Evolutionary conservation across 441 rosid genomes (phyloP).

Genomic region (Populus trichocarpa): DNA sequence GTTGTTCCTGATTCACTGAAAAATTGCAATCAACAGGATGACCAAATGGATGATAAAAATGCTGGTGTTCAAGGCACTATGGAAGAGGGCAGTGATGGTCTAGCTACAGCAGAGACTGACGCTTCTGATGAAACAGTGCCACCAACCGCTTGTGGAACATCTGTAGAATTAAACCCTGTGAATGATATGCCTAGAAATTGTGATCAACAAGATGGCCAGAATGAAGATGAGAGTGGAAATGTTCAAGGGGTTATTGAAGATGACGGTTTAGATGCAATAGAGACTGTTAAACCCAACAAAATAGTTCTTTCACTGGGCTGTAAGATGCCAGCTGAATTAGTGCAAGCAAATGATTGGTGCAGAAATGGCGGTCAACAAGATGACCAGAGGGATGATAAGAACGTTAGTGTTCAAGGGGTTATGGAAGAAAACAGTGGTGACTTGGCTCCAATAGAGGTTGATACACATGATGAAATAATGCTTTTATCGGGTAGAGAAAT

Average conservation of each 20-base stretch:
- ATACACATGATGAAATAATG: not conserved
- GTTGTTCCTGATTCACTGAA: not conserved
- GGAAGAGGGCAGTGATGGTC: slow-evolving; percentile 16
- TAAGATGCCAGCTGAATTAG: not conserved
- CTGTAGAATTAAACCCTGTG: not conserved
- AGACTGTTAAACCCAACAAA: not conserved
- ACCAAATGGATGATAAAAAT: slow-evolving; percentile 7
- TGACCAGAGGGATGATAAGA: not conserved
- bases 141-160: not conserved
- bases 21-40: slow-evolving; percentile 14
- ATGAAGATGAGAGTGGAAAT: not conserved
- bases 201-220: slow-evolving; percentile 13
- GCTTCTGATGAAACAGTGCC: slow-evolving; percentile 14
- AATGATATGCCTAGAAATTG: slow-evolving; percentile 16
- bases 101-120: slow-evolving; percentile 16
- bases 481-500: not conserved
- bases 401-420: not conserved
- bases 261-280: not conserved
- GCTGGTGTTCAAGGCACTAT: not conserved
- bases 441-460: not conserved
- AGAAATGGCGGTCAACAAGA: slow-evolving; percentile 1
- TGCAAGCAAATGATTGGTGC: not conserved
- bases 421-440: not conserved
- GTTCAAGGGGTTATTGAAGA: slow-evolving; percentile 1
- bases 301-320: not conserved